These are phyloP conservation scores for Cutaneotrichosporon daszewskae DNA, from an alignment of 1,284 basidiomycete species.

Conservation along the genomic window DNA sequence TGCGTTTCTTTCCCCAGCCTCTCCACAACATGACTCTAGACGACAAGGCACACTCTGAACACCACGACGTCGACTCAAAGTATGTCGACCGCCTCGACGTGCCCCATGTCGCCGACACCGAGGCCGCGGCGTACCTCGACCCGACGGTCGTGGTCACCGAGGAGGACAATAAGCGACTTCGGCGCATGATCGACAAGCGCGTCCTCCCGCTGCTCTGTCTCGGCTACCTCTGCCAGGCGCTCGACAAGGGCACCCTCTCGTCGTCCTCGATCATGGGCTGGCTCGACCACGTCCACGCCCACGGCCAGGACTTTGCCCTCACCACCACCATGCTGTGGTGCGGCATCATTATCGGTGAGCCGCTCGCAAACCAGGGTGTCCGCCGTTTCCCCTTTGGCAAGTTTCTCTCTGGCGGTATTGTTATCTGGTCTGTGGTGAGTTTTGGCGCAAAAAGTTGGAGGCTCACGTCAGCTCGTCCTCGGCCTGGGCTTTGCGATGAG, in stretches of 20 bases:
- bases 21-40: too few relatives aligned
- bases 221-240: slow-evolving; percentile 15
- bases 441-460: too few relatives aligned
- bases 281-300: slow-evolving; percentile 26
- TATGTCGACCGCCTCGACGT: background rate
- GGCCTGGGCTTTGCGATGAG: slow-evolving; percentile 68
- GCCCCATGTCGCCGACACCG: slow-evolving; percentile 1
- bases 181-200: slow-evolving; percentile 13
- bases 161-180: slow-evolving; percentile 19
- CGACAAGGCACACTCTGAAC: background rate
- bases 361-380: slow-evolving; percentile 30
- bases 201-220: slow-evolving; percentile 13
- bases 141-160: slow-evolving; percentile 12
- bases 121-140: slow-evolving; percentile 15
- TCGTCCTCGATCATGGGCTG: slow-evolving; percentile 35
- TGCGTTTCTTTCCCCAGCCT: too few relatives aligned
- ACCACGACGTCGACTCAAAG: background rate
- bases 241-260: slow-evolving; percentile 22
- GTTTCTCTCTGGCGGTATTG: slow-evolving; percentile 22
- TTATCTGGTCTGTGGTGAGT: slow-evolving; percentile 27
- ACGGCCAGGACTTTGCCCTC: slow-evolving; percentile 33
- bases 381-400: slow-evolving; percentile 28
- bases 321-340: slow-evolving; percentile 28
- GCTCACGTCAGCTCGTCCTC: too few relatives aligned
- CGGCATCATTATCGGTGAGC: slow-evolving; percentile 31